Conservation (phyloP, 129 eudicot genomes). For the Flaveria sonorensis region DNA sequence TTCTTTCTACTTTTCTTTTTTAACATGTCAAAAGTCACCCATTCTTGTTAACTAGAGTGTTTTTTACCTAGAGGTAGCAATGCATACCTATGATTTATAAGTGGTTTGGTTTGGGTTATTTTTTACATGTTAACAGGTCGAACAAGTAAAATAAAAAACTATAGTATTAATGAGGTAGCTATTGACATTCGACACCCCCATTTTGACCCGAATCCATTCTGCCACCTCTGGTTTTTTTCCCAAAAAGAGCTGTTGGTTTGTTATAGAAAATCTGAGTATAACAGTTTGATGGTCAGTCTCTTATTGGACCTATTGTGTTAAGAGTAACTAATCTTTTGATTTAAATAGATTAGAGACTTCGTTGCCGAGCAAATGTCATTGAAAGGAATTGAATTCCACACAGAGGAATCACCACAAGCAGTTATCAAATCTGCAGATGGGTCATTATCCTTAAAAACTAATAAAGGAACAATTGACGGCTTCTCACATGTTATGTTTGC, state of each 20-base stretch:
- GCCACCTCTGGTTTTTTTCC: not conserved
- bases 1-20: not conserved
- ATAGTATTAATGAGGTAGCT: not conserved
- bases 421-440: slow-evolving; percentile 78
- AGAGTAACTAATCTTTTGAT: slow-evolving; percentile 7
- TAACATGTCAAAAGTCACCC: not conserved
- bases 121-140: not conserved
- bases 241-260: slow-evolving; percentile 1
- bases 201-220: not conserved
- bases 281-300: slow-evolving; percentile 6
- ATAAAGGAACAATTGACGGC: slow-evolving; percentile 88
- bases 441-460: slow-evolving; percentile 77
- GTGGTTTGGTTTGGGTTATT: not conserved
- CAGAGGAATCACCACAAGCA: slow-evolving; percentile 95
- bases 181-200: not conserved
- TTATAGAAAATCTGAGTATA: not conserved
- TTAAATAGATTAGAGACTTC: slow-evolving; percentile 81
- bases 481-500: slow-evolving; percentile 99
- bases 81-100: not conserved
- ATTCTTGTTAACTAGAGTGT: not conserved
- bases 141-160: not conserved
- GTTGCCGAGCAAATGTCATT: slow-evolving; percentile 89
- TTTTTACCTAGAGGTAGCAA: slow-evolving; percentile 3
- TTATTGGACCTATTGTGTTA: not conserved
- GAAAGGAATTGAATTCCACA: slow-evolving; percentile 91